Conservation (phyloP, 1,284 basidiomycete genomes). For the Xerocomus minutiporus region DNA sequence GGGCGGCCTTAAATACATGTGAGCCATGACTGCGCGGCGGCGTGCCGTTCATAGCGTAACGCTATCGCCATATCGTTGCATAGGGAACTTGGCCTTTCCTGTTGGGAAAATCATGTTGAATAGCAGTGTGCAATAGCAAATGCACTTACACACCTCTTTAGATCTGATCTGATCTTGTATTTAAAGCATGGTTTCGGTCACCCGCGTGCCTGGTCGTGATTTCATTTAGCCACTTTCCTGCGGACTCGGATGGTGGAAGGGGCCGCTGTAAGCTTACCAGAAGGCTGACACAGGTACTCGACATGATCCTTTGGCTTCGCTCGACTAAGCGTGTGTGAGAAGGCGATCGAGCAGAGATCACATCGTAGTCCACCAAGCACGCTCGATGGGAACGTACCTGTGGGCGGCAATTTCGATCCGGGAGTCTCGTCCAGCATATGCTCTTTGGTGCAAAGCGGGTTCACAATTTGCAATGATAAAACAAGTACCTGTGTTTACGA, state of each 20-base stretch:
- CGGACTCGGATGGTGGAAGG: constrained; percentile 24
- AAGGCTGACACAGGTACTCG: constrained; percentile 21
- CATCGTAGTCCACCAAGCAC: constrained; percentile 14
- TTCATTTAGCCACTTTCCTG: constrained; percentile 36
- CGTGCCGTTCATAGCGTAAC: constrained; percentile 35
- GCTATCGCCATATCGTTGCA: constrained; percentile 33
- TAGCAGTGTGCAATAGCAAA: constrained; percentile 31
- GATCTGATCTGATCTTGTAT: constrained; percentile 34
- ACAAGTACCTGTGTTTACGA: constrained; percentile 4
- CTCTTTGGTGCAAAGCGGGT: constrained; percentile 3
- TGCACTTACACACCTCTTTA: constrained; percentile 27
- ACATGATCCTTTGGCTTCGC: too few relatives aligned
- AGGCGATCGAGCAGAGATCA: constrained; percentile 1
- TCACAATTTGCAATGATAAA: constrained; percentile 21
- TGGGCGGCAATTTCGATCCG: constrained; percentile 22
- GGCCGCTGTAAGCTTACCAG: constrained; percentile 14
- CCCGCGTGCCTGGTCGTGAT: constrained; percentile 33
- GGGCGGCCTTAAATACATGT: constrained; percentile 26
- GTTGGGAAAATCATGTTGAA: constrained; percentile 36
- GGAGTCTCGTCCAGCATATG: constrained; percentile 13
- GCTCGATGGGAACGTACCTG: constrained; percentile 13
- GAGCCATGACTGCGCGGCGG: constrained; percentile 28
- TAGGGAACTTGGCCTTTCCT: constrained; percentile 35
- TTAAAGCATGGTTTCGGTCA: constrained; percentile 30
- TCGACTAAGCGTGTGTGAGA: constrained; percentile 8